Conservation (phyloP, 192 early-diverging fungal species). For the Coemansia sp. region DNA sequence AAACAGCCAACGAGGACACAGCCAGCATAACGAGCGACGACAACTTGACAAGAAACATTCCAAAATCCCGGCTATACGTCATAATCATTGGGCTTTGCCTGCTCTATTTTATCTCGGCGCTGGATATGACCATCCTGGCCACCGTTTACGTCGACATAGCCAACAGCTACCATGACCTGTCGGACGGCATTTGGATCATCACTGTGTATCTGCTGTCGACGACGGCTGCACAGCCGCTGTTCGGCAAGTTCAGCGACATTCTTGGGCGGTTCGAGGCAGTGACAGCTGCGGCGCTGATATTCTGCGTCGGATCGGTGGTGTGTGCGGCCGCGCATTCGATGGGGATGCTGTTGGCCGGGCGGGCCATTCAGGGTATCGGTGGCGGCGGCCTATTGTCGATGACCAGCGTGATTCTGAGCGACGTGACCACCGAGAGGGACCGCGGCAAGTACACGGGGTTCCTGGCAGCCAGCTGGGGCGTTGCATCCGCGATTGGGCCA, state of each 20-base stretch:
- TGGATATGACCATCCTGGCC: conserved; percentile 72
- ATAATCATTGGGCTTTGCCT: conserved; percentile 20
- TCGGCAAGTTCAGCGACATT: conserved; percentile 78
- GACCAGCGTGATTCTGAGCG: conserved; percentile 63
- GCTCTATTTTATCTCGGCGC: conserved; percentile 58
- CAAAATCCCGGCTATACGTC: not conserved
- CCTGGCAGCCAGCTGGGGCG: conserved; percentile 54
- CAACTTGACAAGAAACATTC: conserved; percentile 12
- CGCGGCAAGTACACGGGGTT: conserved; percentile 61
- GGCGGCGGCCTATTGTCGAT: conserved; percentile 65
- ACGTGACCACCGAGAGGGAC: conserved; percentile 59
- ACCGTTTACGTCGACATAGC: conserved; percentile 69
- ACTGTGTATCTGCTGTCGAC: conserved; percentile 63
- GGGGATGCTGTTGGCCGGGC: conserved; percentile 62
- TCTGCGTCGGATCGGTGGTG: conserved; percentile 56
- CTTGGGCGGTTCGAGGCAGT: conserved; percentile 61
- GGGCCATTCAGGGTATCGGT: conserved; percentile 68
- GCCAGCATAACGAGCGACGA: conserved; percentile 7
- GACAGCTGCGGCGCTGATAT: conserved; percentile 49
- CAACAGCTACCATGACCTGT: conserved; percentile 54
- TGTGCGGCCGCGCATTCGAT: conserved; percentile 58
- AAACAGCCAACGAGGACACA: not conserved
- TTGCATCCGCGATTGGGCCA: conserved; percentile 59
- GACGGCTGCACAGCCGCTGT: conserved; percentile 75
- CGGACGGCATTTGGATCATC: conserved; percentile 76